These are phyloP conservation scores for Venustampulla echinocandica DNA, from an alignment of 495 filamentous ascomycete species.

Conservation along the genomic window DNA sequence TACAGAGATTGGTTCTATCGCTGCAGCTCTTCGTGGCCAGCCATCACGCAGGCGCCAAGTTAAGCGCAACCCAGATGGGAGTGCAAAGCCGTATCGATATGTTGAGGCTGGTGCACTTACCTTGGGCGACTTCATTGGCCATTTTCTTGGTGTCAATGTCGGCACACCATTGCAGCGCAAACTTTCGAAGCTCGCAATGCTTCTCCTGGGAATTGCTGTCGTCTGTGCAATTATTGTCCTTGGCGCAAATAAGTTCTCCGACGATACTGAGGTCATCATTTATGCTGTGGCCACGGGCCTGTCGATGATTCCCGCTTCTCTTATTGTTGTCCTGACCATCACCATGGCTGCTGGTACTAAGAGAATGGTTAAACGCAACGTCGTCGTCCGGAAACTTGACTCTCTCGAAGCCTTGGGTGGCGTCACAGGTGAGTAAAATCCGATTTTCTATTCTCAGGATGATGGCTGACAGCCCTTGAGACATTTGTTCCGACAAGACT, in stretches of 20 bases:
- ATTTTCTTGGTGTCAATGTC: constrained; percentile 60
- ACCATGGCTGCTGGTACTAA: constrained; percentile 47
- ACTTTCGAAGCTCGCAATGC: constrained; percentile 39
- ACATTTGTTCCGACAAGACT: constrained; percentile 68
- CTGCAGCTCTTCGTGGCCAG: constrained; percentile 36
- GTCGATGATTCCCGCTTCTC: constrained; percentile 46
- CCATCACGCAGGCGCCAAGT: constrained; percentile 40
- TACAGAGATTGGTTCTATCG: constrained; percentile 76
- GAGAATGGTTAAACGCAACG: constrained; percentile 39
- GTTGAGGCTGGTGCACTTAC: constrained; percentile 61
- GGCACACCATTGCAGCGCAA: constrained; percentile 46
- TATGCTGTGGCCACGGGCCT: constrained; percentile 53
- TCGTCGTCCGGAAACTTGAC: constrained; percentile 43
- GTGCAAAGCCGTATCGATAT: constrained; percentile 57
- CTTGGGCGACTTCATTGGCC: constrained; percentile 53
- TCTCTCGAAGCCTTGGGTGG: constrained; percentile 53
- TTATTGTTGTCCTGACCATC: constrained; percentile 47
- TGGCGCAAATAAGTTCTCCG: constrained; percentile 38
- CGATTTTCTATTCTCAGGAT: too few species aligned
- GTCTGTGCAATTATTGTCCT: constrained; percentile 43
- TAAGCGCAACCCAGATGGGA: constrained; percentile 48
- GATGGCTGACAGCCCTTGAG: constrained; percentile 16
- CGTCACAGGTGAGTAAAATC: constrained; percentile 39
- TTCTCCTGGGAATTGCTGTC: constrained; percentile 40
- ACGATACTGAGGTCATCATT: constrained; percentile 37